phyloP scores from a whole-genome alignment of 495 filamentous ascomycete genomes.

The Aspergillus indologenus region DNA sequence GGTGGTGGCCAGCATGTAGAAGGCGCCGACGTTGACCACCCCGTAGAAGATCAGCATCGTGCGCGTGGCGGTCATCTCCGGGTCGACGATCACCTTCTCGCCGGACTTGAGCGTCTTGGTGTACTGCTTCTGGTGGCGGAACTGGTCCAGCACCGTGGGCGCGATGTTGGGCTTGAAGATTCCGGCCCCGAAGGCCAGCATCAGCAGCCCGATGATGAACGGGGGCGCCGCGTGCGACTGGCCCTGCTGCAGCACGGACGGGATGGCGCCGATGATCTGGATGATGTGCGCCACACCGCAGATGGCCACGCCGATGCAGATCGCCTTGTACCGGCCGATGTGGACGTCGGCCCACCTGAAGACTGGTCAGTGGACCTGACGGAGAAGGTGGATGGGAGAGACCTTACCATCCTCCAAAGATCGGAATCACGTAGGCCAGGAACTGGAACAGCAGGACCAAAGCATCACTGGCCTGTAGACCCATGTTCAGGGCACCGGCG shows the following conservation, averaged over 20 bases:
- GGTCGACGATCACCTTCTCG: conserved; percentile 41
- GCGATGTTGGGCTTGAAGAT: conserved; percentile 43
- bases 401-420: conserved; percentile 52
- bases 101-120: conserved; percentile 35
- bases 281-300: conserved; percentile 66
- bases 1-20: conserved; percentile 36
- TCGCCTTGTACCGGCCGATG: conserved; percentile 51
- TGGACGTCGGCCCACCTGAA: conserved; percentile 52
- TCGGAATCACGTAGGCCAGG: conserved; percentile 56
- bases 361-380: no score
- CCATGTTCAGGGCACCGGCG: conserved; percentile 57
- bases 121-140: conserved; percentile 26
- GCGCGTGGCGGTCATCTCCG: conserved; percentile 30
- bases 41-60: conserved; percentile 40
- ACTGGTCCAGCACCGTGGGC: conserved; percentile 37
- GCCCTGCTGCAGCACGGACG: conserved; percentile 54
- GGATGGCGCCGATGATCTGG: conserved; percentile 59
- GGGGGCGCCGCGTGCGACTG: conserved; percentile 45
- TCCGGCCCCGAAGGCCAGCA: conserved; percentile 36
- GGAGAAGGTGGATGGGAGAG: no score
- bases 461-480: conserved; percentile 56
- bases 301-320: conserved; percentile 59
- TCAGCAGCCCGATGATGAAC: conserved; percentile 54
- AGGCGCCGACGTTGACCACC: conserved; percentile 38
- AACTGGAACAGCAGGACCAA: conserved; percentile 59